Percentiles rank a stretch among this genome's conserved stretches.
Evolutionary conservation across 495 filamentous ascomycete species (phyloP).

Genomic region (Corynascus novoguineensis): DNA sequence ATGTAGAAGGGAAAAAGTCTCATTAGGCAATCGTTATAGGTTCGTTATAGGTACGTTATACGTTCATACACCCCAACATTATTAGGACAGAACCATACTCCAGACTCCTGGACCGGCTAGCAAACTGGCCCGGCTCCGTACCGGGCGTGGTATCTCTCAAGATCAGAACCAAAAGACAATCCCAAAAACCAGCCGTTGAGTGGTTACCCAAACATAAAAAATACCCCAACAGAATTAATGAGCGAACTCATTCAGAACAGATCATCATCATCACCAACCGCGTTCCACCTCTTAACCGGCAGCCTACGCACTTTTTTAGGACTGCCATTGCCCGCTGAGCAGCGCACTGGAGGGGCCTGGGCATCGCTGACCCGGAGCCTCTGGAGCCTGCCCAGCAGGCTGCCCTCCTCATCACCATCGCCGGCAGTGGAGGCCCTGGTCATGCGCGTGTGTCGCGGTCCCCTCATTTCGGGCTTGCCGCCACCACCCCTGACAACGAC

Average conservation of each 20-base stretch:
- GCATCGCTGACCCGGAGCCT: conserved; percentile 24
- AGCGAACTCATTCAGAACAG: conserved; percentile 26
- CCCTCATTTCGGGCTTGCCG: conserved; percentile 11
- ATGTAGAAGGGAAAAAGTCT: no score
- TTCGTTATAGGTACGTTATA: no score
- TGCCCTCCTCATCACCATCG: conserved; percentile 13
- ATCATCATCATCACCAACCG: conserved; percentile 34
- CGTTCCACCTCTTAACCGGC: conserved; percentile 33
- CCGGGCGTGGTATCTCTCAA: no score
- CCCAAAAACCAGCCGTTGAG: neutral
- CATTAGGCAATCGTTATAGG: no score
- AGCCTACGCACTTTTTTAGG: conserved; percentile 42
- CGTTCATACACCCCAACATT: no score
- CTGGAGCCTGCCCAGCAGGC: conserved; percentile 22
- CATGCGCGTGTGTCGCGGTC: conserved; percentile 5
- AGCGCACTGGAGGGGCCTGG: conserved; percentile 2
- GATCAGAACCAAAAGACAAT: neutral
- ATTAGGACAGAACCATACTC: no score
- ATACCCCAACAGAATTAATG: neutral
- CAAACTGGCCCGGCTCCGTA: no score
- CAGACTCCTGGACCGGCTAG: no score
- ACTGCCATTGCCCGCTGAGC: conserved; percentile 13
- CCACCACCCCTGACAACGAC: neutral
- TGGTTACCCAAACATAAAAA: conserved; percentile 8
- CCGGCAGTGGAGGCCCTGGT: no score